A percentile compares a stretch with the other conserved stretches of the same genome.
Conservation (phyloP, 2,329 filamentous ascomycete species). For the Achaetomium macrosporum region DNA sequence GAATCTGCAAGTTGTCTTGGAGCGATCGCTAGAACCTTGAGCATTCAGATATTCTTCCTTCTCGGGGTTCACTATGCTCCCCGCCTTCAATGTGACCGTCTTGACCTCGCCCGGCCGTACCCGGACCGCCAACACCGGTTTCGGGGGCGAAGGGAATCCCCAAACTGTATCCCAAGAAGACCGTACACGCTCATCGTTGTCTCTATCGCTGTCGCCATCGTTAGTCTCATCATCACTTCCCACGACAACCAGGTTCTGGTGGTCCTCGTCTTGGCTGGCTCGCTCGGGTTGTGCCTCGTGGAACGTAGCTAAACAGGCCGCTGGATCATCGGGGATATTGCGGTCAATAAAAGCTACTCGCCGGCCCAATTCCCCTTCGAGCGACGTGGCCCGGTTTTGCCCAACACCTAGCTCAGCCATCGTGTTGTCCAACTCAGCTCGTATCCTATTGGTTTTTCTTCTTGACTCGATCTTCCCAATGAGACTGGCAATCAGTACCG, state of each 20-base stretch:
- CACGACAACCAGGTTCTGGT: neutral
- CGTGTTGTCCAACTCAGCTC: neutral
- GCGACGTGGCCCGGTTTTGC: neutral
- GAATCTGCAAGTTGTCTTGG: neutral
- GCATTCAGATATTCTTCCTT: neutral
- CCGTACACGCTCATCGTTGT: neutral
- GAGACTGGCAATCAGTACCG: neutral
- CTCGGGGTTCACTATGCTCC: neutral
- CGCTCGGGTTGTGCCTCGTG: neutral
- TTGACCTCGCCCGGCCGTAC: neutral
- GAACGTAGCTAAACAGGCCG: neutral
- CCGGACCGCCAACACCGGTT: neutral
- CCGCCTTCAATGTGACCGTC: neutral
- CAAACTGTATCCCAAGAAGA: neutral
- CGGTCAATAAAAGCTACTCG: neutral
- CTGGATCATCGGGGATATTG: neutral
- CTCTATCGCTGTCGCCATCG: neutral
- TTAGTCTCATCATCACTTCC: neutral
- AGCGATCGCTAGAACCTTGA: neutral
- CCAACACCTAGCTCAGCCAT: constrained; percentile 2
- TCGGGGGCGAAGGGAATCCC: neutral
- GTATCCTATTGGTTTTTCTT: neutral
- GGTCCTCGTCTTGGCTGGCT: no score
- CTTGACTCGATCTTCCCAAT: neutral
- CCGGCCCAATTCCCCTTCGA: neutral